Evolutionary conservation across 805 yeast species (phyloP).

Genomic region (Candida rishiriensis): DNA sequence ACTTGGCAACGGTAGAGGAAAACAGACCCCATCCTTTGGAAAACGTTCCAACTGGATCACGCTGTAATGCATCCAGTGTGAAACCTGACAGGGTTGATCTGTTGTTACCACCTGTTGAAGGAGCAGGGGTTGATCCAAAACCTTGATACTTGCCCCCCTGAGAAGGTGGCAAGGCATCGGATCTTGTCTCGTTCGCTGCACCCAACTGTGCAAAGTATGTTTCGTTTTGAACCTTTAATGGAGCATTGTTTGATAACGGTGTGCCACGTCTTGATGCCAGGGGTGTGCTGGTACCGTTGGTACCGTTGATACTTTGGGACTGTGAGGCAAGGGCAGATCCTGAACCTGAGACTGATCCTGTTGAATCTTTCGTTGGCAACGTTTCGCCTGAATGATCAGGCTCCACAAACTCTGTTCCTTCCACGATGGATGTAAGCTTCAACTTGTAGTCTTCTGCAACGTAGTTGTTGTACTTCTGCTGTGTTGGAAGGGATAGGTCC

Average conservation of each 20-base stretch:
- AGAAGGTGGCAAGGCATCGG: conserved; percentile 80
- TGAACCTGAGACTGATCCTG: conserved; percentile 1
- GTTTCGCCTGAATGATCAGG: conserved; percentile 52
- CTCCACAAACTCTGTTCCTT: conserved; percentile 65
- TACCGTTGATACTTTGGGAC: conserved; percentile 9
- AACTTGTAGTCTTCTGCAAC: conserved; percentile 95
- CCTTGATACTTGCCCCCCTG: conserved; percentile 94
- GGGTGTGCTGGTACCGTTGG: conserved; percentile 2
- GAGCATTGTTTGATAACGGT: conserved; percentile 4
- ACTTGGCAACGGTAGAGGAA: conserved; percentile 77
- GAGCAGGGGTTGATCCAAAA: conserved; percentile 74
- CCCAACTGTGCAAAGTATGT: conserved; percentile 80
- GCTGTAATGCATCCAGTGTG: conserved; percentile 64
- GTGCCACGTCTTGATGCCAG: neutral
- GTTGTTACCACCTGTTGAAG: conserved; percentile 22
- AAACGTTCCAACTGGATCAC: conserved; percentile 88
- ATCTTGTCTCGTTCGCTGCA: conserved; percentile 61
- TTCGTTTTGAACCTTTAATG: conserved; percentile 62
- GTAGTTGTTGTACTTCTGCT: conserved; percentile 76
- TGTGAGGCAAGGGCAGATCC: conserved; percentile 1
- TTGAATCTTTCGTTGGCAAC: conserved; percentile 31
- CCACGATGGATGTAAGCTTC: conserved; percentile 67
- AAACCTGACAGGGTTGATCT: conserved; percentile 48
- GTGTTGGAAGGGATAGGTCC: conserved; percentile 58
- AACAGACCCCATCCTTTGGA: conserved; percentile 93